Base-by-base conservation (phyloP, 1,284 basidiomycete genomes). In the Pholiota adiposa region DNA sequence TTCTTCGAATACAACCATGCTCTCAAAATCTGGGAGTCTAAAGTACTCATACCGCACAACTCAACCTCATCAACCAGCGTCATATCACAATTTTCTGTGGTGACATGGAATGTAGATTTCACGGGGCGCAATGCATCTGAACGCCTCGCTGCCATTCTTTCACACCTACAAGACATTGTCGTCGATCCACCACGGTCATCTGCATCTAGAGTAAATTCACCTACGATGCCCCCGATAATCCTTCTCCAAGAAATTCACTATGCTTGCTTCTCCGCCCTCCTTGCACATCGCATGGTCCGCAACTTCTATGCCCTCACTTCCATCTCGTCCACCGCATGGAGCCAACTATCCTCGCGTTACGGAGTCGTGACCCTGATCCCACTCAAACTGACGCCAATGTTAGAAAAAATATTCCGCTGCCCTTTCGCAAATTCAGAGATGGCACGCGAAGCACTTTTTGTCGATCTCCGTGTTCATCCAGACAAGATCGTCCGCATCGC, bases 91-190 rank as follows among this genome's bases (percentile, higher is more conserved):
- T 63, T 65, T 34, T 43, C 54, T 9, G 19, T 65, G 25, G 38
- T 61, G n/a, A 57, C 64, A 19, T 65, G 61, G 59, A 65, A 65
- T 48, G 58, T 65, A 9, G 61, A 65, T 40, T 62, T 63, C 54
- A 63, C 56, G 40, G 31, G 40, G 16, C 6, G 29, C 0, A 48
- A 49, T 21, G 21, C 23, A n/a, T 2, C 29, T 21, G 34, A 44
- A 34, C 64, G 64, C 11, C 54, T 63, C 5, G 46, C 5, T 33
- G 56, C 61, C 7, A 34, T 58, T 21, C 21, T 65, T 2, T 27
- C 57, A 38, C 55, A 59, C 29, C 25, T 65, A 8, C 59, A 63
- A 21, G 29, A 46, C 19, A 44, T 44, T 9, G 6, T 41, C 7
- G 16, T 59, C 49, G 40, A 56, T 25, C 56, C 54, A 4, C 21